Evolutionary conservation across 2,329 filamentous ascomycete genomes (phyloP).

Genomic region (Setomelanomma holmii): DNA sequence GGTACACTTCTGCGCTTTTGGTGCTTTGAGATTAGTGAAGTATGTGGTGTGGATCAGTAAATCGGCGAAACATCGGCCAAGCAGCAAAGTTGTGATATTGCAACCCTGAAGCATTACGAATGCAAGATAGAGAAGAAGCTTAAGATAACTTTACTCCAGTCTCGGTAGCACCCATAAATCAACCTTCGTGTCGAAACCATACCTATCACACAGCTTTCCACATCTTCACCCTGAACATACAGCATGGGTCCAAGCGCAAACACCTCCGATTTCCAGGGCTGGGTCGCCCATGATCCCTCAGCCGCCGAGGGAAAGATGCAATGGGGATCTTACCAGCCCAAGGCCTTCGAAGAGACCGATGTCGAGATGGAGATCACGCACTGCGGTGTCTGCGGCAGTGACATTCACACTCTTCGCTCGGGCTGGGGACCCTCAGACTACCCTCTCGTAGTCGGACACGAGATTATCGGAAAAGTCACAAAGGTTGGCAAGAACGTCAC

Average conservation of each 20-base stretch:
- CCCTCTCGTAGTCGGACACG: constrained; percentile 55
- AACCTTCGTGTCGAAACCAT: too few species aligned
- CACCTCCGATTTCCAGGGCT: constrained; percentile 59
- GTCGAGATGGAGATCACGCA: constrained; percentile 50
- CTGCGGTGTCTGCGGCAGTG: constrained; percentile 47
- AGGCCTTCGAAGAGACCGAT: constrained; percentile 71
- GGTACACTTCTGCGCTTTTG: constrained; percentile 8
- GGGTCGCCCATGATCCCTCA: constrained; percentile 60
- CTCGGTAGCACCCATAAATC: too few species aligned
- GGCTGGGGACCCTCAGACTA: constrained; percentile 59
- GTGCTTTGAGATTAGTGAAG: constrained; percentile 11
- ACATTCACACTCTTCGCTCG: constrained; percentile 44
- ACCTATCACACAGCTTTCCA: not conserved
- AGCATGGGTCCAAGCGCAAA: constrained; percentile 40
- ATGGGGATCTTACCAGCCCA: constrained; percentile 56
- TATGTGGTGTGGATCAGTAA: constrained; percentile 20
- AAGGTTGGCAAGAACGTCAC: constrained; percentile 52
- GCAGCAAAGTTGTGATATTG: constrained; percentile 25
- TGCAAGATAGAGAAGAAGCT: too few species aligned
- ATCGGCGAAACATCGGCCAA: constrained; percentile 34
- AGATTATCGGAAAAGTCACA: constrained; percentile 50
- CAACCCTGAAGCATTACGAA: constrained; percentile 30
- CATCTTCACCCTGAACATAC: not conserved
- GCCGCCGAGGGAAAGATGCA: constrained; percentile 62
- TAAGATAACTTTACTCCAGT: too few species aligned